These are phyloP conservation scores for Plasmopara viticola DNA, from an alignment of 352 stramenopile genomes.

Conservation along the genomic window DNA sequence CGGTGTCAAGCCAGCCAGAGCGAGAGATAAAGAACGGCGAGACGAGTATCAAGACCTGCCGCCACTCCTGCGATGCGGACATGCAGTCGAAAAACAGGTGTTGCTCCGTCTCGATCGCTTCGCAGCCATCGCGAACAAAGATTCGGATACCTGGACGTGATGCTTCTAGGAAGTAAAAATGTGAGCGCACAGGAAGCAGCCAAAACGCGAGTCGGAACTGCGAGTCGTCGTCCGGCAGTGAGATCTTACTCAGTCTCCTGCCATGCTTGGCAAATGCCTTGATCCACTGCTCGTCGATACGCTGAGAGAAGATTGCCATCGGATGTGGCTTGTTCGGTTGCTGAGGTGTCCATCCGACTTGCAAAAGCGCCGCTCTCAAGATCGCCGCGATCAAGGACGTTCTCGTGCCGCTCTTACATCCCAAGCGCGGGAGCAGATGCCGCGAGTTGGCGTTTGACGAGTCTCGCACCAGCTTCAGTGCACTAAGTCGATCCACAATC, in stretches of 20 bases:
- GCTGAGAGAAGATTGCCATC: slow-evolving; percentile 4
- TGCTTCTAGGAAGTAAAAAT: slow-evolving; percentile 2
- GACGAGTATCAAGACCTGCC: background rate
- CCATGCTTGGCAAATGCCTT: background rate
- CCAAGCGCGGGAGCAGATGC: background rate
- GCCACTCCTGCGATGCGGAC: background rate
- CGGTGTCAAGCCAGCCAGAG: background rate
- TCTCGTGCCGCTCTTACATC: background rate
- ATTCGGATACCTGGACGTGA: background rate
- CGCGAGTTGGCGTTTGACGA: background rate
- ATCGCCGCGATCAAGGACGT: background rate
- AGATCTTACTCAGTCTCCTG: slow-evolving; percentile 5
- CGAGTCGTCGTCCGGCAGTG: slow-evolving; percentile 3
- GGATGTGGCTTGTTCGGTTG: slow-evolving; percentile 4
- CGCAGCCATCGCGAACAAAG: background rate
- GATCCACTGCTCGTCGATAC: background rate
- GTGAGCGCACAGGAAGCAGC: slow-evolving; percentile 5
- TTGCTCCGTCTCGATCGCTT: background rate
- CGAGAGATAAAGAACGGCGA: background rate
- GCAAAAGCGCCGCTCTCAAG: background rate
- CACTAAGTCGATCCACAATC: background rate
- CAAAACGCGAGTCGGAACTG: slow-evolving; percentile 4
- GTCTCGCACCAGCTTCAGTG: background rate
- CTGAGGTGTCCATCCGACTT: background rate
- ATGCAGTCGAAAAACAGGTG: slow-evolving; percentile 9